Base-by-base conservation (phyloP, 176 grass and related monocot species). In the Phoenix dactylifera region DNA sequence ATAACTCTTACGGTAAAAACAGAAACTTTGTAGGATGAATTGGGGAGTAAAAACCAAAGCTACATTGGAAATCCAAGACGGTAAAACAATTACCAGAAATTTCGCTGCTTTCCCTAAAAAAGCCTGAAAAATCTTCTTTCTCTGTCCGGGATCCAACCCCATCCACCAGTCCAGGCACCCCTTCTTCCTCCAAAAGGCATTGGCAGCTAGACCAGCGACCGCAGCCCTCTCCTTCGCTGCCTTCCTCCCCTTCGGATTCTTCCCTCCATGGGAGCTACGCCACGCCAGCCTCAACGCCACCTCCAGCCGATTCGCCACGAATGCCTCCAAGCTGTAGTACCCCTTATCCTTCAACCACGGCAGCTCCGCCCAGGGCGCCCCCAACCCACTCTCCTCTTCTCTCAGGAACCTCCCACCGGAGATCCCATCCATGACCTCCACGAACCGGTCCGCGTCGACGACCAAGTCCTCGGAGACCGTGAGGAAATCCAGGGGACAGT, bases 141-240 rank as follows among this genome's bases (percentile, higher is more conserved):
- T 80, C 6, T 81, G 63, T 63, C 66, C 75, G 4, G 73, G 81
- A 68, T 97, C 93, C 26, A 91, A 70, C 72, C 59, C 66, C 65
- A 67, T 71, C 93, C 93, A 97, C 93, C 93, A 97, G 71, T 97
- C 87, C 55, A 85, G 54, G 63, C 89, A 97, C 2, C 87, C 93
- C 54, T 91, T 97, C 66, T 88, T 89, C 81, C 93, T 97, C 93
- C 84, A 97, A 78, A 91, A 91, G 0, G 79, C 84, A 26, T 85
- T 78, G 3, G 93, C 76, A 12, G 93, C 83, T n/a, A 91, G 44
- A n/a, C 70, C 70, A n/a, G 17, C 58, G 52, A 20, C 28, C 20
- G 62, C 75, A 16, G 78, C 75, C 70, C 90, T 97, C 64, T 91
- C 86, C 83, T 88, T 91, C 6, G 72, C 66, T 49, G 64, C 52